Base-by-base conservation (phyloP, 1,284 basidiomycete genomes). In the Crucibulum cyathiforme region DNA sequence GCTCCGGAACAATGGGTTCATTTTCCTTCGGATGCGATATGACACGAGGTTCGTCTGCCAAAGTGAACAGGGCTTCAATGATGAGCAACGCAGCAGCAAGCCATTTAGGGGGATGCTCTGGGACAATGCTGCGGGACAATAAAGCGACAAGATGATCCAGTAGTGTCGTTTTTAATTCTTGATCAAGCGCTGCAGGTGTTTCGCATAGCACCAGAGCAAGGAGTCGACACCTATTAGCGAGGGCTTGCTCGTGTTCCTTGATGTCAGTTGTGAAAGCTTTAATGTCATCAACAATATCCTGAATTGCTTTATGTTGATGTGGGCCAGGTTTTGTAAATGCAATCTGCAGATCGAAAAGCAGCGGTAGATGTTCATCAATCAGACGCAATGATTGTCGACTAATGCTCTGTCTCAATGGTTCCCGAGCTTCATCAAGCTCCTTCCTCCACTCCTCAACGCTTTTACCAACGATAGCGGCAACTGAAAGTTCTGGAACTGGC, bases 261-360 rank as follows among this genome's bases (percentile, higher is more conserved):
- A 88, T 84, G 8, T 89, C 88, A 45, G 77, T 79, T 8, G 87
- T 87, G 70, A 93, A 91, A 15, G 79, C 71, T 57, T 87, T 87
- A 69, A 94, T 84, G 67, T 94, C 91, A 43, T 90, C 88, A 55
- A 93, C 80, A 56, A 95, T 82, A 56, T 86, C 81, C 45, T 82
- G 83, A 50, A 92, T 82, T 12, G 89, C 85, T 63, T 87, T 76
- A 41, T 84, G 79, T 64, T 90, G 88, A 66, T 89, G 84, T 36
- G 81, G 82, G 52, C 83, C 85, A 2, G 85, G 79, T 34, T 88
- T 87, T 56, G 90, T 83, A 74, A 96, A 95, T 10, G 92, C 90
- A 36, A 84, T 83, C 67, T 93, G 90, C 53, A 98, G 85, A 70
- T 98, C 96, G 70, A 98, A 98, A 51, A 98, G 90, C 48, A 98